Evolutionary conservation across 2,329 filamentous ascomycete species (phyloP), one percentile per base, ranked within the genome.

Genomic region (Trichoderma guizhouense): DNA sequence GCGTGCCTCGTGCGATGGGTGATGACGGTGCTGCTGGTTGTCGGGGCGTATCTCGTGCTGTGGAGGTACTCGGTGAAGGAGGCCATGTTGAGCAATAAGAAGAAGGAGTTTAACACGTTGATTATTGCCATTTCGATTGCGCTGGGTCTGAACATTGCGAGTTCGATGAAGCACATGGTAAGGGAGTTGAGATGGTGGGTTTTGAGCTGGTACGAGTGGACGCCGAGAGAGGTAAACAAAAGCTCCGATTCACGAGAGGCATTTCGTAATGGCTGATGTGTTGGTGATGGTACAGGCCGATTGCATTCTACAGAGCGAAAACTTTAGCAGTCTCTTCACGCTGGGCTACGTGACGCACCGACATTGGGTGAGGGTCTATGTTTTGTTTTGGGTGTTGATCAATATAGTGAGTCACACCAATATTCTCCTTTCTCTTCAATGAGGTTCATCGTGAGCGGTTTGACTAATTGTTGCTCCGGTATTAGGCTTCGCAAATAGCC

Each of bases 111-210:
- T 74, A 86, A 85, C 69, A 77, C 82, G 0, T 73, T 84, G n/a
- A 82, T 85, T 24, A 84, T 83, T 0, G 83, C 80, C 0, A 77
- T 85, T 6, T 82, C 82, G 61, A 84, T 86, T 36, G 74, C 77
- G 0, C 76, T 85, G 21, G 82, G 83, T 70, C 74, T 86, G 63
- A 82, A 82, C 62, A 81, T 85, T 55, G 80, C 82, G 3, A 83
- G 79, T 73, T 80, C 81, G 7, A 78, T 86, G 26, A 84, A 84
- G 71, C 80, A 79, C 32, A 83, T 85, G 79, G 81, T 83, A 4
- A 75, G 79, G 15, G 83, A 84, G 72, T 76, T 84, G 72, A 78
- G 84, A n/a, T 86, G 84, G 83, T 84, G 82, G 77, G 80, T 86
- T 32, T 74, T 86, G 55, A 81, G 79, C 71, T 76, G 78, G 9